Percentiles rank a stretch among this genome's conserved stretches.
Evolutionary conservation across 1,284 basidiomycete species (phyloP).

Genomic region (Puccinia hordei): DNA sequence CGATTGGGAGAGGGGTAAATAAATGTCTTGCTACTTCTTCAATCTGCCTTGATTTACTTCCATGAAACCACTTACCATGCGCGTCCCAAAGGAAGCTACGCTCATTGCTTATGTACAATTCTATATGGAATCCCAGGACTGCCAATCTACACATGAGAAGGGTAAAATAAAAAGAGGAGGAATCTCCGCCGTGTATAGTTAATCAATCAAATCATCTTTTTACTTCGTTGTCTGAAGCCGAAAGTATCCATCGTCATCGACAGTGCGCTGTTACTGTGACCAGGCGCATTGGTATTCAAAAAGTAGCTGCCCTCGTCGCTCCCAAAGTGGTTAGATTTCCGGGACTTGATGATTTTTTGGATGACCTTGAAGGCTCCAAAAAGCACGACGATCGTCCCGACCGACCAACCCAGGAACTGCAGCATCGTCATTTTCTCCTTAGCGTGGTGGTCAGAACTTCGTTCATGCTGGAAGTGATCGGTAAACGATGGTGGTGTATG

Average conservation of each 20-base stretch:
- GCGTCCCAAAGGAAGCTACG: background rate
- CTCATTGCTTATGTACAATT: slow-evolving; percentile 16
- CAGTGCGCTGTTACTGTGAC: slow-evolving; percentile 8
- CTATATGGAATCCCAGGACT: slow-evolving; percentile 7
- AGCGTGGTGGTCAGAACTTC: background rate
- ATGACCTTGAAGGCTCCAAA: background rate
- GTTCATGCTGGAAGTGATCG: background rate
- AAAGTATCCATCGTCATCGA: slow-evolving; percentile 39
- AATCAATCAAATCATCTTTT: slow-evolving; percentile 43
- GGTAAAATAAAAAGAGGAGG: background rate
- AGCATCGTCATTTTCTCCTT: slow-evolving; percentile 17
- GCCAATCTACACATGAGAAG: slow-evolving; percentile 15
- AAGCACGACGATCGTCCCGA: slow-evolving; percentile 5
- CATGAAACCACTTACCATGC: background rate
- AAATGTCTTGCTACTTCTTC: background rate
- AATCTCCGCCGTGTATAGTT: background rate
- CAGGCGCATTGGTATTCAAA: slow-evolving; percentile 22
- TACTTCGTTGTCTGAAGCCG: slow-evolving; percentile 43
- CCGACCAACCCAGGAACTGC: background rate
- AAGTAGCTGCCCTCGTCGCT: slow-evolving; percentile 48
- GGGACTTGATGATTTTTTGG: slow-evolving; percentile 15
- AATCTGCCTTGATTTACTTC: background rate
- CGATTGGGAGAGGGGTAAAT: background rate
- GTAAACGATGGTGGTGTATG: slow-evolving; percentile 8
- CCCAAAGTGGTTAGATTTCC: slow-evolving; percentile 16